Conservation (phyloP, 768 basidiomycete species). For the Leccinellum luteum region DNA sequence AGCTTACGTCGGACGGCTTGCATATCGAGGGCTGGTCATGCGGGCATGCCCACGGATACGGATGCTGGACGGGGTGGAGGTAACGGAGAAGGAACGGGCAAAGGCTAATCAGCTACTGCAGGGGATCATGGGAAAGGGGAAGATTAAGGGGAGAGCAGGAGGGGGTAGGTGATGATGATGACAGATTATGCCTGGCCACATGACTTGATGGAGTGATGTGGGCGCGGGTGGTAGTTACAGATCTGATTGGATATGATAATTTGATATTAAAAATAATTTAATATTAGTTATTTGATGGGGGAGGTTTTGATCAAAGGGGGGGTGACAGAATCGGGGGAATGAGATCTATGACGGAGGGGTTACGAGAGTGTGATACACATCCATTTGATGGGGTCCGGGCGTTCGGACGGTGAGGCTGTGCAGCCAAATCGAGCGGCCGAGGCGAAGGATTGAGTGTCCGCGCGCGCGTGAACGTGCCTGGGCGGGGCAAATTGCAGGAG, state of each 20-base stretch:
- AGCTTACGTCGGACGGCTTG: conserved; percentile 81
- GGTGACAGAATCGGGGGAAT: background rate
- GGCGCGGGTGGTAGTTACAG: background rate
- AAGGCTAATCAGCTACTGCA: conserved; percentile 74
- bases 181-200: conserved; percentile 33
- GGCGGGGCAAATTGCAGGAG: conserved; percentile 22
- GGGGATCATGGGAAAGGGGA: conserved; percentile 47
- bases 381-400: conserved; percentile 16
- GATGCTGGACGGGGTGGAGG: conserved; percentile 82
- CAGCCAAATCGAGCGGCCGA: conserved; percentile 22
- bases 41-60: conserved; percentile 61
- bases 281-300: conserved; percentile 2
- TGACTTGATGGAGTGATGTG: conserved; percentile 20
- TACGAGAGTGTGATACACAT: conserved; percentile 9
- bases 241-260: conserved; percentile 11
- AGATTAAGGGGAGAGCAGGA: conserved; percentile 30
- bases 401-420: conserved; percentile 26
- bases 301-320: background rate
- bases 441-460: conserved; percentile 21
- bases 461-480: conserved; percentile 27
- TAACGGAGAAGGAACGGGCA: conserved; percentile 78
- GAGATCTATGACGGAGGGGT: conserved; percentile 23
- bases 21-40: conserved; percentile 90
- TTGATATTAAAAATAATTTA: conserved; percentile 8
- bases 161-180: conserved; percentile 14